These are phyloP conservation scores for Didymella keratinophila DNA, from an alignment of 2,329 filamentous ascomycete genomes.

Conservation along the genomic window DNA sequence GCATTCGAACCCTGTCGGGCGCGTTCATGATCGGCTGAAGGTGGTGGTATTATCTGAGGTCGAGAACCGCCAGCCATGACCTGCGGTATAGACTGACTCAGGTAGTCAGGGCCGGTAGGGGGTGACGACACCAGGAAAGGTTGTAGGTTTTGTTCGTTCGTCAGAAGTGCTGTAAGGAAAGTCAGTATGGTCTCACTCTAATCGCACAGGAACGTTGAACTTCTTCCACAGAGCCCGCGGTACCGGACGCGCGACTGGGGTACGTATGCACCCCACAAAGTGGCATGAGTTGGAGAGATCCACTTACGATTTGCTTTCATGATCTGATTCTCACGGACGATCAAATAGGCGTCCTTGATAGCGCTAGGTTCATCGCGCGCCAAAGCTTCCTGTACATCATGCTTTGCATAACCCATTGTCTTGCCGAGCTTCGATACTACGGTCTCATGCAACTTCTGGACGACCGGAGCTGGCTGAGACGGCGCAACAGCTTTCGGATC, in stretches of 20 bases:
- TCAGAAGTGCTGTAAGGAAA: slow-evolving; percentile 59
- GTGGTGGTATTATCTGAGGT: slow-evolving; percentile 41
- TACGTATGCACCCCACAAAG: slow-evolving; percentile 13
- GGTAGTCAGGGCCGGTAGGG: slow-evolving; percentile 57
- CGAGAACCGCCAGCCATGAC: slow-evolving; percentile 44
- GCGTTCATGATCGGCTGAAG: slow-evolving; percentile 48
- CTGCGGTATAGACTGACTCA: slow-evolving; percentile 44
- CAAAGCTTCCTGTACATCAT: slow-evolving; percentile 93
- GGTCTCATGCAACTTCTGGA: slow-evolving; percentile 88
- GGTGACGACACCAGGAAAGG: slow-evolving; percentile 65
- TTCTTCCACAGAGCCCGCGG: background rate
- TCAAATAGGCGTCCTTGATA: slow-evolving; percentile 98
- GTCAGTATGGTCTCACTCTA: slow-evolving; percentile 25
- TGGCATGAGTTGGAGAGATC: slow-evolving; percentile 5
- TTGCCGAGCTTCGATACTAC: slow-evolving; percentile 96
- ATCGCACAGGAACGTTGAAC: background rate
- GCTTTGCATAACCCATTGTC: slow-evolving; percentile 96
- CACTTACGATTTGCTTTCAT: slow-evolving; percentile 92
- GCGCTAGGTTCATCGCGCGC: slow-evolving; percentile 92
- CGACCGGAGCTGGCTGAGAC: slow-evolving; percentile 72
- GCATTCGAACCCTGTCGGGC: slow-evolving; percentile 56
- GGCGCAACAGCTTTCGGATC: slow-evolving; percentile 82
- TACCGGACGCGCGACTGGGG: slow-evolving; percentile 7
- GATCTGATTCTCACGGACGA: slow-evolving; percentile 95
- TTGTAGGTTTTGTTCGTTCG: slow-evolving; percentile 59